These are phyloP conservation scores for Skeletonema grethae DNA, from an alignment of 108 stramenopile species.

Conservation along the genomic window DNA sequence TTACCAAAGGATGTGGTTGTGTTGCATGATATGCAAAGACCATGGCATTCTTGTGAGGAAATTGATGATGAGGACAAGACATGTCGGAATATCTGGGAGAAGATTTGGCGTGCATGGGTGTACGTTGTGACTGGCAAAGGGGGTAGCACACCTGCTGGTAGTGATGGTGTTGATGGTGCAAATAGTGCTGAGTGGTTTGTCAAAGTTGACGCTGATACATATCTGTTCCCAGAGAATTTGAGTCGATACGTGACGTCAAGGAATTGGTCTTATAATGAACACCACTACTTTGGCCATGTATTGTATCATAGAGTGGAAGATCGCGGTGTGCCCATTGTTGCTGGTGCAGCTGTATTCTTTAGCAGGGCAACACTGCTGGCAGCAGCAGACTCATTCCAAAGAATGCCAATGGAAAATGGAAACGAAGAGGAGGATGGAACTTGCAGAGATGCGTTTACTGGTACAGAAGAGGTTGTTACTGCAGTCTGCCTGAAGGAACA, in stretches of 20 bases:
- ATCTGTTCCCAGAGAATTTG: constrained; percentile 40
- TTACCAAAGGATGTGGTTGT: constrained; percentile 38
- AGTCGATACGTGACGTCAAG: constrained; percentile 21
- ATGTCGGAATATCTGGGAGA: constrained; percentile 45
- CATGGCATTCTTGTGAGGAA: constrained; percentile 29
- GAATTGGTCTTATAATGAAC: constrained; percentile 31
- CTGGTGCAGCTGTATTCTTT: constrained; percentile 38
- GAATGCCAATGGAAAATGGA: constrained; percentile 37
- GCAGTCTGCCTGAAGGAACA: constrained; percentile 37
- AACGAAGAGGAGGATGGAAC: constrained; percentile 44
- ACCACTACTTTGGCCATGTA: constrained; percentile 48
- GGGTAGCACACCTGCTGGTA: constrained; percentile 2
- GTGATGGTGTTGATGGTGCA: constrained; percentile 8
- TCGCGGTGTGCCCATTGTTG: constrained; percentile 38
- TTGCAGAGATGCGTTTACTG: constrained; percentile 41
- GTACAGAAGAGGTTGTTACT: constrained; percentile 39
- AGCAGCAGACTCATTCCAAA: constrained; percentile 28
- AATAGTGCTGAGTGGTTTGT: constrained; percentile 43
- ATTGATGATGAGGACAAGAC: constrained; percentile 16
- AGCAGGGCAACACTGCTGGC: constrained; percentile 32
- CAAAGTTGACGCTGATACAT: constrained; percentile 47
- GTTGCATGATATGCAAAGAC: constrained; percentile 35
- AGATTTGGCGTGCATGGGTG: constrained; percentile 37
- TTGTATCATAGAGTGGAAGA: constrained; percentile 32
- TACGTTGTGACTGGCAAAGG: constrained; percentile 25